phyloP scores from a whole-genome alignment of 495 filamentous ascomycete genomes.

The Hyaloscypha finlandica region DNA sequence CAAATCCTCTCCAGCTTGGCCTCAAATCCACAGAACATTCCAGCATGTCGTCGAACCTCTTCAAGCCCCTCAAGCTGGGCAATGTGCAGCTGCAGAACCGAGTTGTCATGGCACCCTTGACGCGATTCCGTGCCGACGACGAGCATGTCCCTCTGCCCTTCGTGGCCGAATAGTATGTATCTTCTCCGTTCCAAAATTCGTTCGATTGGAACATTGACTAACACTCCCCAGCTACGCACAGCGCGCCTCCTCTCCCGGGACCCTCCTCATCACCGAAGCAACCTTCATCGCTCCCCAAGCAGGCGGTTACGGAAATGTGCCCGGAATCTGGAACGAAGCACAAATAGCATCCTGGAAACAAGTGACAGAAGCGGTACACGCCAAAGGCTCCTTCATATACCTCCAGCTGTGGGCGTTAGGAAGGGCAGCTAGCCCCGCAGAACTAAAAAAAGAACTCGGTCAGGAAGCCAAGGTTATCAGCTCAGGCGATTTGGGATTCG shows the following conservation, averaged over 20 bases:
- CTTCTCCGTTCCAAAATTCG: background rate
- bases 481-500: conserved; percentile 49
- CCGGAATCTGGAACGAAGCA: conserved; percentile 62
- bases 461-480: conserved; percentile 40
- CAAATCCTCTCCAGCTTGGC: background rate
- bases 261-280: conserved; percentile 65
- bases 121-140: conserved; percentile 45
- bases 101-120: conserved; percentile 49
- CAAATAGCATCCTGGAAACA: conserved; percentile 65
- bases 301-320: conserved; percentile 54
- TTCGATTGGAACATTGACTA: background rate
- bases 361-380: conserved; percentile 67
- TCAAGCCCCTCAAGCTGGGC: conserved; percentile 46
- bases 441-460: conserved; percentile 43
- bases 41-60: conserved; percentile 30
- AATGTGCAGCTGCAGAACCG: conserved; percentile 41
- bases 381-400: conserved; percentile 62
- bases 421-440: conserved; percentile 49
- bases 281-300: conserved; percentile 61
- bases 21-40: background rate
- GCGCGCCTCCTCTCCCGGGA: conserved; percentile 59
- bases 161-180: conserved; percentile 46
- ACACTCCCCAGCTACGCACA: conserved; percentile 50
- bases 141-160: conserved; percentile 51
- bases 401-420: conserved; percentile 70